A percentile compares a stretch with the other conserved stretches of the same genome.
phyloP scores from a whole-genome alignment of 2,329 filamentous ascomycete species.

The Colletotrichum phormii region DNA sequence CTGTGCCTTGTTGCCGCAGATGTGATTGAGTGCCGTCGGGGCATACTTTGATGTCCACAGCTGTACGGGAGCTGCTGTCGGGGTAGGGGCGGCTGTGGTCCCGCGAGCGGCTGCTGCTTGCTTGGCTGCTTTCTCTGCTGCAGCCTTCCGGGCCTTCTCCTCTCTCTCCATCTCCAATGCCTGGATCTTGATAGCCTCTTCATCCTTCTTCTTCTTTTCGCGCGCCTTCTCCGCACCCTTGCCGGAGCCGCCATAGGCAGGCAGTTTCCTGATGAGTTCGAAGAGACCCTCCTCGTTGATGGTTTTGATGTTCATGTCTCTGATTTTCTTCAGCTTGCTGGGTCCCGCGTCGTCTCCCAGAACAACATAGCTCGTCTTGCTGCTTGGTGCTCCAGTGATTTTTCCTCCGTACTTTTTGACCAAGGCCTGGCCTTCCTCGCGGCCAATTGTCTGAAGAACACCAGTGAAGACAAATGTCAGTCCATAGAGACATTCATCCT shows the following conservation, averaged over 20 bases:
- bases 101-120: constrained; percentile 60
- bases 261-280: constrained; percentile 82
- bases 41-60: constrained; percentile 98
- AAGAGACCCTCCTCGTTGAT: constrained; percentile 96
- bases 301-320: constrained; percentile 82
- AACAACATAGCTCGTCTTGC: constrained; percentile 94
- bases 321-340: constrained; percentile 90
- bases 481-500: constrained; percentile 89
- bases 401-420: constrained; percentile 97
- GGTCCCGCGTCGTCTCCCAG: constrained; percentile 92
- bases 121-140: constrained; percentile 64
- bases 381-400: constrained; percentile 85
- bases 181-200: constrained; percentile 83
- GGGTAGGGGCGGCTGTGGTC: constrained; percentile 49
- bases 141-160: constrained; percentile 70
- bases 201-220: constrained; percentile 86
- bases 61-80: constrained; percentile 60
- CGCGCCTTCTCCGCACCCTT: constrained; percentile 88
- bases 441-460: constrained; percentile 80
- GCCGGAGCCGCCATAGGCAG: constrained; percentile 87
- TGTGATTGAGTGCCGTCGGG: constrained; percentile 84
- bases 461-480: constrained; percentile 97
- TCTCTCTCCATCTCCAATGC: constrained; percentile 88
- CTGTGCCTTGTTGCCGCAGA: constrained; percentile 92
- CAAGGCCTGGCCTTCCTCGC: constrained; percentile 86